These are phyloP conservation scores for Carallia brachiata DNA, from an alignment of 345 rosid genomes.

Conservation along the genomic window DNA sequence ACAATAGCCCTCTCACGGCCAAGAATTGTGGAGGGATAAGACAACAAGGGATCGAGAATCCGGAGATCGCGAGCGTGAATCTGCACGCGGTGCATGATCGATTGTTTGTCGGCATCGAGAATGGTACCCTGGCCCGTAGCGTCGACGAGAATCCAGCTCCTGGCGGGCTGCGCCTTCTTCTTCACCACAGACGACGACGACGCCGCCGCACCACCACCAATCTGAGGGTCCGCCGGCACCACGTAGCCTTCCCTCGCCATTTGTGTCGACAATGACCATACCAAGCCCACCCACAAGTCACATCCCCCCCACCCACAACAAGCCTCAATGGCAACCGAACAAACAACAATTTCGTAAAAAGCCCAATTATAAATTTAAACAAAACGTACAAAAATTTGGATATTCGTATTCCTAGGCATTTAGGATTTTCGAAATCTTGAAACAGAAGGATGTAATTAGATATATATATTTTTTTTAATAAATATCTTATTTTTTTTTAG, in stretches of 20 bases:
- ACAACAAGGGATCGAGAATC: constrained; percentile 84
- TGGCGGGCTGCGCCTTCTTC: constrained; percentile 60
- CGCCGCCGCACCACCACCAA: neutral
- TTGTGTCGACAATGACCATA: constrained; percentile 13
- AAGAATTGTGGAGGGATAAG: constrained; percentile 95
- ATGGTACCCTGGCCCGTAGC: constrained; percentile 47
- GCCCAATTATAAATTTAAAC: too few species aligned
- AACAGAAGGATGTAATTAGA: too few species aligned
- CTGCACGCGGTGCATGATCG: constrained; percentile 91
- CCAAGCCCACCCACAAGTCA: constrained; percentile 1
- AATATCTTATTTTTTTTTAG: too few species aligned
- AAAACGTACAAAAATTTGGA: too few species aligned
- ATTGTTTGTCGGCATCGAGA: constrained; percentile 72
- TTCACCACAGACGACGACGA: constrained; percentile 35
- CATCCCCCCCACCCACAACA: neutral
- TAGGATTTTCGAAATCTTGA: too few species aligned
- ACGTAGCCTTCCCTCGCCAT: constrained; percentile 69
- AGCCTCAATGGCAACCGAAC: too few species aligned
- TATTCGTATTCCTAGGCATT: too few species aligned
- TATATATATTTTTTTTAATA: too few species aligned
- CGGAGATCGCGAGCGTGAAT: constrained; percentile 99
- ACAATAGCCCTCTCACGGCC: constrained; percentile 97
- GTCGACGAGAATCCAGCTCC: constrained; percentile 70
- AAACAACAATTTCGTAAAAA: too few species aligned
- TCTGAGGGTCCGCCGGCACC: constrained; percentile 65